Conservation (phyloP, 495 filamentous ascomycete species). For the Penicillium egyptiacum region DNA sequence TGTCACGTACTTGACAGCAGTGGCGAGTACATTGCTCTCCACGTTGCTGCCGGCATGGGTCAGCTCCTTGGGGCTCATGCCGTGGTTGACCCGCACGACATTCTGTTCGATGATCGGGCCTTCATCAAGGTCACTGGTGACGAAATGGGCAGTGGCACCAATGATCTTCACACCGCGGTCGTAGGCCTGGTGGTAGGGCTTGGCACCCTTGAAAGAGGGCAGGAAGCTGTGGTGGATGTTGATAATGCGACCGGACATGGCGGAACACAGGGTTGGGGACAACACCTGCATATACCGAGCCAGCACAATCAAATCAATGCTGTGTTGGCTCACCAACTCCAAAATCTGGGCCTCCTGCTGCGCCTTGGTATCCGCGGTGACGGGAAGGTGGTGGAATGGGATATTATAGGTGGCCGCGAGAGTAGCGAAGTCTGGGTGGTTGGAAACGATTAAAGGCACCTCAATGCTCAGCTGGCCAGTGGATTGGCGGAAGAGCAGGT, state of each 20-base stretch:
- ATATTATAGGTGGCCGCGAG: conserved; percentile 69
- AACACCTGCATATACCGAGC: conserved; percentile 87
- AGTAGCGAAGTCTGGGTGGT: conserved; percentile 68
- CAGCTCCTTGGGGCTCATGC: conserved; percentile 66
- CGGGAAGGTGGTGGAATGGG: conserved; percentile 70
- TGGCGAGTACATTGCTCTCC: conserved; percentile 69
- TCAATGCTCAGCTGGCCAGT: conserved; percentile 62
- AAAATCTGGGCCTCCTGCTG: conserved; percentile 66
- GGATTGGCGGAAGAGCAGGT: conserved; percentile 70
- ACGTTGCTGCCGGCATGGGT: conserved; percentile 73
- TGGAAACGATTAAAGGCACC: conserved; percentile 65
- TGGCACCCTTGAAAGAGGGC: conserved; percentile 77
- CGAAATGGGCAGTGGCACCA: conserved; percentile 74
- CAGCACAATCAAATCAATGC: conserved; percentile 70
- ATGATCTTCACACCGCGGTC: conserved; percentile 79
- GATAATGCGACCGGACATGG: conserved; percentile 74
- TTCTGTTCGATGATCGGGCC: conserved; percentile 80
- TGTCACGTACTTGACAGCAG: conserved; percentile 71
- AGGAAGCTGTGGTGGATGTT: conserved; percentile 82
- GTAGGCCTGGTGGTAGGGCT: conserved; percentile 78
- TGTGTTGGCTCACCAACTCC: conserved; percentile 59
- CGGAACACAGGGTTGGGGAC: conserved; percentile 64
- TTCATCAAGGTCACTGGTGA: conserved; percentile 73
- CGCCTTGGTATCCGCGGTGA: conserved; percentile 65
- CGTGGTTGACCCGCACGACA: conserved; percentile 66